Percentiles rank a stretch among this genome's conserved stretches.
Evolutionary conservation across 306 rosid species (phyloP).

Genomic region (Purshia tridentata): DNA sequence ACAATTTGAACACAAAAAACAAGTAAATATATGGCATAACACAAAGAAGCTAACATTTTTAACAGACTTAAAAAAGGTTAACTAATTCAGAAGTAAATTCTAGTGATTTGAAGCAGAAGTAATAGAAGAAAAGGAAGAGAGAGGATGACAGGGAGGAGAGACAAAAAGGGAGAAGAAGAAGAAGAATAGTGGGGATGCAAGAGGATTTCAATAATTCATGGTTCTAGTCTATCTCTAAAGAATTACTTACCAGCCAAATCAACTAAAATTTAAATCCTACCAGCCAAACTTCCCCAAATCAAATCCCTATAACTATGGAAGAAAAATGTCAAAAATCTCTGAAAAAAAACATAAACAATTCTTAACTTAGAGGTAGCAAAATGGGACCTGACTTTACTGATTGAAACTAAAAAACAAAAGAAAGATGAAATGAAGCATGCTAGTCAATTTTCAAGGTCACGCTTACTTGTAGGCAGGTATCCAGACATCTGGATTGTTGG

Average conservation of each 20-base stretch:
- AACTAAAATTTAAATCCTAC: not conserved
- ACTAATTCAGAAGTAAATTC: not conserved
- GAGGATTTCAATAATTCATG: not conserved
- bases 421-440: not conserved
- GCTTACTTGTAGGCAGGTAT: slow-evolving; percentile 98
- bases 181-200: too few relatives aligned
- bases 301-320: not conserved
- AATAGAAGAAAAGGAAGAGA: too few relatives aligned
- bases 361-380: not conserved
- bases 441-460: slow-evolving; percentile 22
- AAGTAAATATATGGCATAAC: too few relatives aligned
- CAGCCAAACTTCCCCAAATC: not conserved
- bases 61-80: not conserved
- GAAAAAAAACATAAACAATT: not conserved
- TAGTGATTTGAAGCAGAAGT: too few relatives aligned
- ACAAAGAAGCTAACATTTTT: too few relatives aligned
- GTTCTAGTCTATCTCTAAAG: not conserved
- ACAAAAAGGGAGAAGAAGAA: too few relatives aligned
- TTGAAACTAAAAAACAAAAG: not conserved
- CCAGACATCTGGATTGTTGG: slow-evolving; percentile 98
- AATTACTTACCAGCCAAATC: not conserved
- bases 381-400: not conserved
- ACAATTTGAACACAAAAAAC: too few relatives aligned
- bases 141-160: not conserved
- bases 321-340: not conserved